A percentile compares a stretch with the other conserved stretches of the same genome.
These are phyloP conservation scores for Paracorniculantispora psalliotae DNA, from an alignment of 2,329 filamentous ascomycete genomes.

Conservation along the genomic window DNA sequence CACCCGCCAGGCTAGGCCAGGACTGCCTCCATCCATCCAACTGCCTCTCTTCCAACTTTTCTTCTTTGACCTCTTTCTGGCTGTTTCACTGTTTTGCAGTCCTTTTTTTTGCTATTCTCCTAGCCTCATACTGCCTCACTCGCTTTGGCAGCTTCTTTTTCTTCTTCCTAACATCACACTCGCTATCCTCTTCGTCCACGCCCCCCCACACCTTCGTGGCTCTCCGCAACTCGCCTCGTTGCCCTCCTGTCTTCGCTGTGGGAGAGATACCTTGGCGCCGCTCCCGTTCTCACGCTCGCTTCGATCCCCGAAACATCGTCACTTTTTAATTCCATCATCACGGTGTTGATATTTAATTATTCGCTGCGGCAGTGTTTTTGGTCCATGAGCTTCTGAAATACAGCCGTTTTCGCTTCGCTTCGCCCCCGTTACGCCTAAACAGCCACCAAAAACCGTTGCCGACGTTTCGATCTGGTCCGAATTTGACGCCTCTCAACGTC, in stretches of 20 bases:
- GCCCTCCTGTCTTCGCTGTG: neutral
- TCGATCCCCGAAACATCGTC: neutral
- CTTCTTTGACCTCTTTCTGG: neutral
- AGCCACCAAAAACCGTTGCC: neutral
- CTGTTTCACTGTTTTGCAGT: slow-evolving; percentile 15
- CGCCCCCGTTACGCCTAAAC: neutral
- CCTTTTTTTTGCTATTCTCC: slow-evolving; percentile 16
- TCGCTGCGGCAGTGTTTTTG: neutral
- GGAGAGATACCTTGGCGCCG: neutral
- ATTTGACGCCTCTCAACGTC: slow-evolving; percentile 32
- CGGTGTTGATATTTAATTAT: neutral
- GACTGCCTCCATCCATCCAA: neutral
- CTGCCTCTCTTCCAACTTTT: neutral
- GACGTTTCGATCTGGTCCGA: slow-evolving; percentile 1
- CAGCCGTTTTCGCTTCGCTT: neutral
- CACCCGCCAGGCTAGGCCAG: too few species aligned
- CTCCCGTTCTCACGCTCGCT: neutral
- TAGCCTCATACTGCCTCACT: slow-evolving; percentile 44
- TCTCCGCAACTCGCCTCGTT: too few species aligned
- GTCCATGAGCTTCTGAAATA: neutral
- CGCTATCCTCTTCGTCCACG: neutral
- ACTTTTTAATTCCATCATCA: neutral
- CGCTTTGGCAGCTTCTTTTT: slow-evolving; percentile 49
- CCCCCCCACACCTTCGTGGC: slow-evolving; percentile 1
- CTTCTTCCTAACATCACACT: slow-evolving; percentile 26